Conservation (phyloP, 2,329 filamentous ascomycete genomes). For the Colletotrichum siamense region DNA sequence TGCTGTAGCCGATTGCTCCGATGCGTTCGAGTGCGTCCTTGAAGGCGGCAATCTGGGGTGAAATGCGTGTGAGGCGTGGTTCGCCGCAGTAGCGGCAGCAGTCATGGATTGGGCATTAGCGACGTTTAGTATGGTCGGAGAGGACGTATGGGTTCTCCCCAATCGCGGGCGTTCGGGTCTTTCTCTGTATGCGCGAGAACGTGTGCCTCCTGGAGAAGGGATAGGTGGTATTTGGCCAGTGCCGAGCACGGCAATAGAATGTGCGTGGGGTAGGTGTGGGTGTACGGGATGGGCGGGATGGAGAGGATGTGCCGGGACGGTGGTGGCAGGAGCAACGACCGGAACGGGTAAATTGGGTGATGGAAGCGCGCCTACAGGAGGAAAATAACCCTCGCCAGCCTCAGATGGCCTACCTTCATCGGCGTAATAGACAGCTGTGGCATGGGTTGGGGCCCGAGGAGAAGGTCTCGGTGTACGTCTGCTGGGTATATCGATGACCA, state of each 20-base stretch:
- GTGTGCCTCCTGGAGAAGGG: slow-evolving; percentile 79
- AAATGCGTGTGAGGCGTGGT: slow-evolving; percentile 42
- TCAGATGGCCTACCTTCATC: slow-evolving; percentile 73
- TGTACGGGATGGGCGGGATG: slow-evolving; percentile 19
- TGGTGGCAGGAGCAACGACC: slow-evolving; percentile 40
- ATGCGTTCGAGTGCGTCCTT: slow-evolving; percentile 64
- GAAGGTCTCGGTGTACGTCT: slow-evolving; percentile 82
- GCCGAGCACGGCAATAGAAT: slow-evolving; percentile 80
- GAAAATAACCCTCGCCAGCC: slow-evolving; percentile 81
- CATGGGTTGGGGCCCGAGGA: slow-evolving; percentile 60
- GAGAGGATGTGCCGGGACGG: slow-evolving; percentile 28
- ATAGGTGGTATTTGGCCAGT: slow-evolving; percentile 82
- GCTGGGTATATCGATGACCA: slow-evolving; percentile 85
- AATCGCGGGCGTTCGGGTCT: slow-evolving; percentile 66
- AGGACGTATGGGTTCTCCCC: slow-evolving; percentile 78
- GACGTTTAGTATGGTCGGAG: slow-evolving; percentile 71
- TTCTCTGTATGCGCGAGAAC: slow-evolving; percentile 60
- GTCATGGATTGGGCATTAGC: slow-evolving; percentile 42
- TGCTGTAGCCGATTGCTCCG: slow-evolving; percentile 54
- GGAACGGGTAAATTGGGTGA: slow-evolving; percentile 46
- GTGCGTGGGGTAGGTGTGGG: slow-evolving; percentile 34
- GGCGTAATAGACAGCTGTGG: slow-evolving; percentile 56
- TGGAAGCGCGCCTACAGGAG: slow-evolving; percentile 59
- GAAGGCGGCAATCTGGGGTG: slow-evolving; percentile 51
- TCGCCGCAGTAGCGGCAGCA: slow-evolving; percentile 33